Conservation (phyloP, 1,139 yeast species). For the Spathaspora sp. region DNA sequence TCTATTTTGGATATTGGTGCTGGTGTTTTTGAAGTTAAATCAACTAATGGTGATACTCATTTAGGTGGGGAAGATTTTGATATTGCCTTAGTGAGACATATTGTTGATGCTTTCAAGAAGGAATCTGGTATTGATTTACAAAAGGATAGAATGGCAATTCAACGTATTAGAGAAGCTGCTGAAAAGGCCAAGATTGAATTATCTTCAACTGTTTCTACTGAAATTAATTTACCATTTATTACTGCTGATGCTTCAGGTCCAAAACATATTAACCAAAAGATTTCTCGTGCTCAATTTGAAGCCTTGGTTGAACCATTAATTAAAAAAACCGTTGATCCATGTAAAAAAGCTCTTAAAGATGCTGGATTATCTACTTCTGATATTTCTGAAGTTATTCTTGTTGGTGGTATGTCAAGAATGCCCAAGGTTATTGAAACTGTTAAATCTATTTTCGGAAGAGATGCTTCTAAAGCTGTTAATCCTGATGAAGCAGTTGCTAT, state of each 20-base stretch:
- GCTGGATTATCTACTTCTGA: constrained; percentile 85
- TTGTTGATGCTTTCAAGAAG: constrained; percentile 90
- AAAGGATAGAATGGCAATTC: constrained; percentile 97
- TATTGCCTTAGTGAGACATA: constrained; percentile 82
- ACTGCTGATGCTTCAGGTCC: constrained; percentile 97
- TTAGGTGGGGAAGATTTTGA: constrained; percentile 93
- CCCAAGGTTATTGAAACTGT: constrained; percentile 99
- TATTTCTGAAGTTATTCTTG: constrained; percentile 91
- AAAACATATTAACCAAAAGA: constrained; percentile 94
- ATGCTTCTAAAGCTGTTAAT: constrained; percentile 98
- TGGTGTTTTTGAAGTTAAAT: constrained; percentile 85
- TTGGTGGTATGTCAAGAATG: constrained; percentile 99
- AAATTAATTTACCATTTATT: constrained; percentile 95
- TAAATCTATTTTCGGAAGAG: constrained; percentile 87
- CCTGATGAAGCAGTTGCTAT: constrained; percentile 99
- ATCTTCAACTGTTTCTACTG: constrained; percentile 91
- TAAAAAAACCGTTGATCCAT: constrained; percentile 94
- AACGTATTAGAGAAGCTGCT: constrained; percentile 99
- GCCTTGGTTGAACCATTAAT: constrained; percentile 84
- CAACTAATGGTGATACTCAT: constrained; percentile 89
- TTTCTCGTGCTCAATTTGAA: constrained; percentile 93
- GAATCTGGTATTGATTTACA: constrained; percentile 87
- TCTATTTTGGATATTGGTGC: constrained; percentile 83
- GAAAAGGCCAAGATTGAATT: constrained; percentile 99
- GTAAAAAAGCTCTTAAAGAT: constrained; percentile 97